Evolutionary conservation across 116 monocot species (phyloP).

Genomic region (Zostera marina): DNA sequence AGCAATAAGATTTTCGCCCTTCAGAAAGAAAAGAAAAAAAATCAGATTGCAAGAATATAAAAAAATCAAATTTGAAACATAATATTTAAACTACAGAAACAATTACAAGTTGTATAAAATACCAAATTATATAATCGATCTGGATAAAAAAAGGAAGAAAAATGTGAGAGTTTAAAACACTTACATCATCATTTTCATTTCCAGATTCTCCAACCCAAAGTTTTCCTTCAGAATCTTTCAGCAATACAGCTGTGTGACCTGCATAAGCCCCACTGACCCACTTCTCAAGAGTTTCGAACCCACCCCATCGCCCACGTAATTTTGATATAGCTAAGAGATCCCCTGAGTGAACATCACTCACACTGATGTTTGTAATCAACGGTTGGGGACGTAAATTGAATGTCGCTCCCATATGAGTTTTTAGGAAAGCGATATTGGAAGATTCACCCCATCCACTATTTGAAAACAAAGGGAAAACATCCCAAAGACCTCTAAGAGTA

Average conservation of each 20-base stretch:
- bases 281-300: constrained; percentile 83
- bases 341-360: constrained; percentile 66
- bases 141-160: neutral
- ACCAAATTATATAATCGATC: neutral
- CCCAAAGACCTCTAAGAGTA: constrained; percentile 67
- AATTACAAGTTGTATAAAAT: too few relatives aligned
- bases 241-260: constrained; percentile 68
- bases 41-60: neutral
- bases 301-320: constrained; percentile 89
- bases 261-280: constrained; percentile 89
- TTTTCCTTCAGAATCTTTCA: constrained; percentile 70
- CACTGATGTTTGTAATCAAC: constrained; percentile 56
- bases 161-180: neutral
- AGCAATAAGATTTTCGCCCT: constrained; percentile 85
- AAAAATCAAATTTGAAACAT: neutral
- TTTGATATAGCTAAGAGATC: constrained; percentile 73
- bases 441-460: constrained; percentile 69
- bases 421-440: constrained; percentile 57
- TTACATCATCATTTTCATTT: constrained; percentile 72
- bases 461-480: constrained; percentile 76
- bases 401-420: constrained; percentile 70
- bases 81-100: neutral
- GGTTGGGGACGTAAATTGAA: constrained; percentile 57
- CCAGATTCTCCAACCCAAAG: constrained; percentile 91
- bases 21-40: constrained; percentile 4